Evolutionary conservation across 2,329 filamentous ascomycete species (phyloP).

Genomic region (Pseudogymnoascus sp.): DNA sequence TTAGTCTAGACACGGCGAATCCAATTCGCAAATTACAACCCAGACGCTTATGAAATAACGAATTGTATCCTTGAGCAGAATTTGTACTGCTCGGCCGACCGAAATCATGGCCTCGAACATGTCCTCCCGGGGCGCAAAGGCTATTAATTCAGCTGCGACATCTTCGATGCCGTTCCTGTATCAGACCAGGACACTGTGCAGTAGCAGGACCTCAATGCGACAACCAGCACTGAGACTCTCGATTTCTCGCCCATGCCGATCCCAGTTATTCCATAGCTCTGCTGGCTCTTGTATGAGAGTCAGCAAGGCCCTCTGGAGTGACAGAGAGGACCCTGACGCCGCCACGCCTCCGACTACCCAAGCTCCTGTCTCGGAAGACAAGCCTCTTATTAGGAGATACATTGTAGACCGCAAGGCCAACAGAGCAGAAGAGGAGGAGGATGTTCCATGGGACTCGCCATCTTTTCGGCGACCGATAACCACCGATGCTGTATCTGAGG

Average conservation of each 20-base stretch:
- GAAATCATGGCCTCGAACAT: constrained; percentile 13
- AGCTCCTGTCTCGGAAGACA: not conserved
- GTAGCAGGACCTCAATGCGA: not conserved
- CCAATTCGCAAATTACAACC: not conserved
- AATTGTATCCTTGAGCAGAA: not conserved
- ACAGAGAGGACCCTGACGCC: not conserved
- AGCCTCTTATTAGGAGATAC: constrained; percentile 1
- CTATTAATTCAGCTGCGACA: constrained; percentile 32
- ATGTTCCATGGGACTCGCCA: not conserved
- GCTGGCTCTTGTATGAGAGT: not conserved
- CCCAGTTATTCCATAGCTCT: not conserved
- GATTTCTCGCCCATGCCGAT: not conserved
- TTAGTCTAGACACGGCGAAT: not conserved
- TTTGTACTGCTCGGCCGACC: not conserved
- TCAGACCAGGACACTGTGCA: constrained; percentile 56
- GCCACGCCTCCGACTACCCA: not conserved
- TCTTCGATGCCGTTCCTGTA: constrained; percentile 62
- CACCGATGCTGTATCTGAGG: not conserved
- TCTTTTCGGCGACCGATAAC: not conserved
- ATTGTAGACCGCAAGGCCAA: constrained; percentile 3
- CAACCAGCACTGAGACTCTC: not conserved
- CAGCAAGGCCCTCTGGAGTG: not conserved
- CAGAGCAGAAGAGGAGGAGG: not conserved
- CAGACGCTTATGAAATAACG: not conserved
- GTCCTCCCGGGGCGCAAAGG: constrained; percentile 12